Base-by-base conservation (phyloP, 2,329 filamentous ascomycete genomes). In the Fusarium tuaranense region DNA sequence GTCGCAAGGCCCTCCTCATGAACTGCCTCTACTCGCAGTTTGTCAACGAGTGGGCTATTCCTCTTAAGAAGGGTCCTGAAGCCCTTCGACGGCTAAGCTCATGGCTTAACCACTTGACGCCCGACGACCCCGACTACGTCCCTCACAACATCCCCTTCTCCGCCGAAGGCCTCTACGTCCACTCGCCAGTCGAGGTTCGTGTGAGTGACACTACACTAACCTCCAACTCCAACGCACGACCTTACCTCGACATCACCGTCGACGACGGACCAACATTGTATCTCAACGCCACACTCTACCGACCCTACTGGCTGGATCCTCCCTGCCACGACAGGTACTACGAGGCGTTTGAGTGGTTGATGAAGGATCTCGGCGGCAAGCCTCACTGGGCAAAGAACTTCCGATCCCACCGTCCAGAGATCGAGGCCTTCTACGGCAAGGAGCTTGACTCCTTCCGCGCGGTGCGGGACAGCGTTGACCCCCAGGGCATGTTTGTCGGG, bases 21-120 rank as follows among this genome's bases (percentile, higher is more conserved):
- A 97, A 99, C 86, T 99, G 97, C 80, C 89, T 98, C 7, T 99
- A 98, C 86, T 96, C 94, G n/a, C 97, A 99, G 81, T 98, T 95
- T 78, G 97, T 99, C 75, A 98, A 99, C 82, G 97, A 99, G 82
- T 99, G 97, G 97, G 96, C 96, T 0, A 89, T 99, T 8, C 96
- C 97, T 1, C 88, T 99, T 1, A 87, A 91, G 73, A 93, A 93
- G 76, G 97, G 97, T 0, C 96, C 96, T 16, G 95, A 98, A 83
- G 95, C 95, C 9, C 90, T 99, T 51, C 89, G 87, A 36, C 91
- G 97, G 12, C 88, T 99, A 14, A 94, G 92, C 44, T 93, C 94
- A 58, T 99, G 97, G 97, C 88, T 99, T 63, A 93, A 92, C 81
- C 86, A 85, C 63, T 84, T 90, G 57, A 81, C 82, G 0, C 86